Conservation (phyloP, 805 yeast species). For the Metschnikowia dekortorum region DNA sequence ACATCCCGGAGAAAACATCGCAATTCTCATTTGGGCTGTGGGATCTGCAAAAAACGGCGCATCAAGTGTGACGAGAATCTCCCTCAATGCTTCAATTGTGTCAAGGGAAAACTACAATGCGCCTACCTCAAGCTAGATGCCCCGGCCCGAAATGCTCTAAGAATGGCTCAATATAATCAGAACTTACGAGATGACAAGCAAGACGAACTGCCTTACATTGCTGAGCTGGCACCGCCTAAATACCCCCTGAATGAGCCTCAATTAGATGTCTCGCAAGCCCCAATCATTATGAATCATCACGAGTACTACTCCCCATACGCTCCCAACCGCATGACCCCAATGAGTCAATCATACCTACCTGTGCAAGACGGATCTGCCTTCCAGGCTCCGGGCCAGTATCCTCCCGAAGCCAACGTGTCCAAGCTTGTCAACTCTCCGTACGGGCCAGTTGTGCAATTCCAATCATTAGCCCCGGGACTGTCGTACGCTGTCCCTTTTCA, state of each 20-base stretch:
- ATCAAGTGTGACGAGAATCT: conserved; percentile 62
- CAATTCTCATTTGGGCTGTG: conserved; percentile 74
- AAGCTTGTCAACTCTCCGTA: conserved; percentile 3
- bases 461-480: conserved; percentile 1
- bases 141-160: conserved; percentile 45
- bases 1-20: conserved; percentile 56
- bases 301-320: conserved; percentile 4
- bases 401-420: not conserved
- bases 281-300: not conserved
- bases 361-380: not conserved
- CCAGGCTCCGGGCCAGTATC: not conserved
- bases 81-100: conserved; percentile 57
- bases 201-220: conserved; percentile 4
- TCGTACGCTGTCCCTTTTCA: conserved; percentile 1
- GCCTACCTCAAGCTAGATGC: conserved; percentile 47
- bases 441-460: conserved; percentile 7
- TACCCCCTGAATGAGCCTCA: not conserved
- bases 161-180: conserved; percentile 47
- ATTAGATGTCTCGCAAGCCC: not conserved
- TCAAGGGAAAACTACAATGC: conserved; percentile 44
- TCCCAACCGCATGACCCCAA: not conserved
- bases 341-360: not conserved
- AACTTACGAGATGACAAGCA: conserved; percentile 22
- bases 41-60: conserved; percentile 57
- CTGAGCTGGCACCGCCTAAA: not conserved